These are phyloP conservation scores for Dactylis glomerata DNA, from an alignment of 176 grass and related monocot species.

Conservation along the genomic window DNA sequence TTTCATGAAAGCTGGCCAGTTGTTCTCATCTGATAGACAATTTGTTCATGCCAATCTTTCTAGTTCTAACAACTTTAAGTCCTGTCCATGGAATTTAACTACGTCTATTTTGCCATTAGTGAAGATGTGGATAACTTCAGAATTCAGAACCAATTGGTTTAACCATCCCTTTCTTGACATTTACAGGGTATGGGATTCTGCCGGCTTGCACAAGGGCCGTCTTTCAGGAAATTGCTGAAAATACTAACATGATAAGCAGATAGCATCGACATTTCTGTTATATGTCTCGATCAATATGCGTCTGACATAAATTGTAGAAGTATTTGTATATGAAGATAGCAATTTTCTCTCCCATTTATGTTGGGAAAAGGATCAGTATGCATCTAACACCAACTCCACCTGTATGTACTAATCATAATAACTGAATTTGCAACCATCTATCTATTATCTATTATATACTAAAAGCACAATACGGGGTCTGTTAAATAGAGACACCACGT, in stretches of 20 bases:
- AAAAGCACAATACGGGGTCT: too few relatives aligned
- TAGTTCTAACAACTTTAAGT: background rate
- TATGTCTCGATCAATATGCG: constrained; percentile 23
- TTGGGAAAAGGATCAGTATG: background rate
- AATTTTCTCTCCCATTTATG: background rate
- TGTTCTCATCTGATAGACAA: constrained; percentile 23
- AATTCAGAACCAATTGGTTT: constrained; percentile 17
- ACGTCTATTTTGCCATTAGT: constrained; percentile 1
- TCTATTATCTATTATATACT: too few relatives aligned
- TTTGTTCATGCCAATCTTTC: background rate
- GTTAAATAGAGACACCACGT: too few relatives aligned
- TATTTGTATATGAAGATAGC: constrained; percentile 11
- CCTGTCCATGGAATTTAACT: background rate
- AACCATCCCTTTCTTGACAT: constrained; percentile 41
- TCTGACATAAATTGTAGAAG: constrained; percentile 20
- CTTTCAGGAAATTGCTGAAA: constrained; percentile 17
- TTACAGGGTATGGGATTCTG: constrained; percentile 31
- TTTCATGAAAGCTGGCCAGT: constrained; percentile 32
- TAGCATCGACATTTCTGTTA: constrained; percentile 12
- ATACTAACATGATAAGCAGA: constrained; percentile 26
- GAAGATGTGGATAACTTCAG: constrained; percentile 18
- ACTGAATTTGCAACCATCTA: background rate
- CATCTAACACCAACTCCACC: background rate
- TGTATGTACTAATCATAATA: background rate
- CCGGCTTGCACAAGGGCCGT: background rate